Base-by-base conservation (phyloP, 2,329 filamentous ascomycete species). In the Ilyonectria destructans region DNA sequence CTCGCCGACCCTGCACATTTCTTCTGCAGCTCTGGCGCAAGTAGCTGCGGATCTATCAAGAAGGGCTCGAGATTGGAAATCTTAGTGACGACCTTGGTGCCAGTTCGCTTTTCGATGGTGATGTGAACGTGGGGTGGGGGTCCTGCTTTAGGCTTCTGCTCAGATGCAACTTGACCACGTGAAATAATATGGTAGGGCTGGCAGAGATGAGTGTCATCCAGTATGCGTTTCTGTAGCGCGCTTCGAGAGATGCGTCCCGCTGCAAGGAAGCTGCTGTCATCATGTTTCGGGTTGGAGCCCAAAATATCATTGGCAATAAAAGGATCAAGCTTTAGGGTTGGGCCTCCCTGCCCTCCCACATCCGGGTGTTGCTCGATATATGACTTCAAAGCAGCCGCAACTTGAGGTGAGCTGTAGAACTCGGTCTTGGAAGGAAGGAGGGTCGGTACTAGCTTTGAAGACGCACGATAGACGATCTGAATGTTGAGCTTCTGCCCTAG, bases 21-120 rank as follows among this genome's bases (percentile, higher is more conserved):
- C 67, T 75, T 74, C 37, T 74, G 72, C 4, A 74, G 26, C 21
- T 74, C 72, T 0, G 72, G 72, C 1, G 72, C 72, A 3, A 74
- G 69, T 7, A 74, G 17, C 5, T 74, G 61, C 1, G 72, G 73
- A 5, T 74, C 72, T 1, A 74, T 69, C 1, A 69, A 69, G 56
- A 75, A 74, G 1, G 72, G 72, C 35, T 74, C 72, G 1, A 74
- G 54, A 2, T 74, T 74, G 9, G 72, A 70, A 10, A 74, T 46
- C 12, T 75, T 74, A 40, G 72, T 74, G 7, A 74, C 72, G 1
- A 75, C 69, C 43, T 74, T 74, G 17, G 71, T 74, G 2, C 72
- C 72, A 0, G 72, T 75, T 65, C 72, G 69, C 3, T 75, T 74
- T 54, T 74, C 72, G 4, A 74, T 66, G 1, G 72, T 75, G 45